Percentiles rank a stretch among this genome's conserved stretches.
phyloP scores from a whole-genome alignment of 2,329 filamentous ascomycete species.

The Verticillium dahliae region DNA sequence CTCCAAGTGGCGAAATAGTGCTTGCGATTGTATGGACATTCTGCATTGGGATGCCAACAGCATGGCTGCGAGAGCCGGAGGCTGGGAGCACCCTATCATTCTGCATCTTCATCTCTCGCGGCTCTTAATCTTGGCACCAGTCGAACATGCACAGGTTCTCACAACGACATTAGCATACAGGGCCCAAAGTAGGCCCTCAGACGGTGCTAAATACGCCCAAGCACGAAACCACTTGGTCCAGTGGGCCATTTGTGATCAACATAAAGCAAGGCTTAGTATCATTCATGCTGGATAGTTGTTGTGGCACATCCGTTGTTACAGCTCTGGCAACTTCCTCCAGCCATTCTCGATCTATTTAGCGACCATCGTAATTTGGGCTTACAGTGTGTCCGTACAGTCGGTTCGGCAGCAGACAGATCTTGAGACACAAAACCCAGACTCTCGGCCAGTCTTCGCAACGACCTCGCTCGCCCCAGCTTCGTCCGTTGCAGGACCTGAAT shows the following conservation, averaged over 20 bases:
- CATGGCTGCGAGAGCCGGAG: constrained; percentile 38
- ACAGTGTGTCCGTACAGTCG: constrained; percentile 16
- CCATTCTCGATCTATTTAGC: constrained; percentile 29
- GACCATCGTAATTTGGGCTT: constrained; percentile 31
- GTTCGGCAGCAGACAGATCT: not conserved
- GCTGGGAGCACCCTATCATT: constrained; percentile 47
- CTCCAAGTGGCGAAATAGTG: constrained; percentile 32
- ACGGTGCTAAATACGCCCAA: not conserved
- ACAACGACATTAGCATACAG: constrained; percentile 6
- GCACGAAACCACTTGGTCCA: constrained; percentile 3
- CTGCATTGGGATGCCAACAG: constrained; percentile 53
- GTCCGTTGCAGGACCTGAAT: not conserved
- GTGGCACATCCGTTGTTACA: constrained; percentile 39
- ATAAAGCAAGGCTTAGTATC: constrained; percentile 36
- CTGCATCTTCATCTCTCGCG: constrained; percentile 49
- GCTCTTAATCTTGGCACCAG: constrained; percentile 43
- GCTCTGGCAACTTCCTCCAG: constrained; percentile 30
- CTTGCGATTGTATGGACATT: constrained; percentile 43
- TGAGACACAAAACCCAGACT: not conserved
- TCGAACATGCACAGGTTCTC: constrained; percentile 35
- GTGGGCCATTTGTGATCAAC: constrained; percentile 22
- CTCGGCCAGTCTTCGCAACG: constrained; percentile 2
- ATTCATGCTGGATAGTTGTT: constrained; percentile 37
- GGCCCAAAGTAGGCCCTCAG: not conserved
- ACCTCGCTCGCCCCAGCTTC: not conserved